Evolutionary conservation across 202 grass and related monocot genomes (phyloP).

Genomic region (Thinopyrum obtusiflorum): DNA sequence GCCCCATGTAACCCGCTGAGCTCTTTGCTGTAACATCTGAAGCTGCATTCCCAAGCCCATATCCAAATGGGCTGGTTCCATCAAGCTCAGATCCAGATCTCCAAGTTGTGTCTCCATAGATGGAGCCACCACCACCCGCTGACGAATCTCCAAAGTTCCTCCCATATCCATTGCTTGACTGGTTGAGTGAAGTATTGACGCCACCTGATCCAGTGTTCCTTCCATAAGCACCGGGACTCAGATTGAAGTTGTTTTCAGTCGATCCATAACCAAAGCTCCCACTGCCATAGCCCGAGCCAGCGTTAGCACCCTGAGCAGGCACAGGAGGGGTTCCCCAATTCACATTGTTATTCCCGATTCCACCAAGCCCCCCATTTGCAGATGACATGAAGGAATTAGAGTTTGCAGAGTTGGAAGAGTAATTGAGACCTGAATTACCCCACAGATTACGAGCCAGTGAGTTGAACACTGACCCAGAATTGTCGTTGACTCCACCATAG

Average conservation of each 20-base stretch:
- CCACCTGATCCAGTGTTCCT: conserved; percentile 51
- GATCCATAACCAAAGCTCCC: conserved; percentile 60
- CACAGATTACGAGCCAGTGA: conserved; percentile 74
- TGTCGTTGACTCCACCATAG: conserved; percentile 65
- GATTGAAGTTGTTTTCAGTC: conserved; percentile 61
- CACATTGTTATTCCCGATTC: conserved; percentile 62
- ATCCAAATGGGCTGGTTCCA: conserved; percentile 65
- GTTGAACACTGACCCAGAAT: conserved; percentile 57
- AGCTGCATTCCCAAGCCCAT: conserved; percentile 55
- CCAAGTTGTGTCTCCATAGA: conserved; percentile 79
- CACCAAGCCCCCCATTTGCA: conserved; percentile 62
- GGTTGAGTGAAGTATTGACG: conserved; percentile 54
- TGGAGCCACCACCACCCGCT: conserved; percentile 47
- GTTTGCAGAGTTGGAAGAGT: conserved; percentile 60
- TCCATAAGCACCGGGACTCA: conserved; percentile 57
- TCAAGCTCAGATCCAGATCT: conserved; percentile 69
- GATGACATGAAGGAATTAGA: conserved; percentile 70
- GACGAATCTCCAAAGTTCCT: conserved; percentile 67
- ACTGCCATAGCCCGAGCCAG: conserved; percentile 50
- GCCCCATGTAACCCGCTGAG: conserved; percentile 59
- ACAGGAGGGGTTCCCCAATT: conserved; percentile 78
- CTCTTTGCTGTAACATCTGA: conserved; percentile 60
- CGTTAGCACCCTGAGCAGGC: conserved; percentile 44
- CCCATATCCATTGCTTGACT: conserved; percentile 67
- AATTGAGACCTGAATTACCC: conserved; percentile 60